Evolutionary conservation across 768 basidiomycete species (phyloP).

Genomic region (Asterophora lycoperdoides): DNA sequence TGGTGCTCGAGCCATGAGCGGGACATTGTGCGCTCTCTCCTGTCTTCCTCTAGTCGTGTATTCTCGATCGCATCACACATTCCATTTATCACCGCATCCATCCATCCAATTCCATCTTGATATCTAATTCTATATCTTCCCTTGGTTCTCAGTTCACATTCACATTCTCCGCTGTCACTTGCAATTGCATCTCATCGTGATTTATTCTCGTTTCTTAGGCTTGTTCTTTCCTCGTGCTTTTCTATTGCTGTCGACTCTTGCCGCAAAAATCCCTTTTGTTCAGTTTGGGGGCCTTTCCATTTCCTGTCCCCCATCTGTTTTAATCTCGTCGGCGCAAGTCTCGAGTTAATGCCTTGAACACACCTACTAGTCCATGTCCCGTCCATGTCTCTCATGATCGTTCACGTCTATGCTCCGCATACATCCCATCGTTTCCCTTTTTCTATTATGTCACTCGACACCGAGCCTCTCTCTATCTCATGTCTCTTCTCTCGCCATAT

Average conservation of each 20-base stretch:
- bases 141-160: slow-evolving; percentile 5
- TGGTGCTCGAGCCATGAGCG: slow-evolving; percentile 42
- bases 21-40: slow-evolving; percentile 16
- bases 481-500: slow-evolving; percentile 10
- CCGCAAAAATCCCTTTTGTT: slow-evolving; percentile 11
- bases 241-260: slow-evolving; percentile 35
- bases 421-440: slow-evolving; percentile 16
- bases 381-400: slow-evolving; percentile 14
- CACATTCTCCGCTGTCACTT: background rate
- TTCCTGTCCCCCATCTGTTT: slow-evolving; percentile 12
- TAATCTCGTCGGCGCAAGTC: slow-evolving; percentile 9
- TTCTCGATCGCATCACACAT: slow-evolving; percentile 14
- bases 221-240: slow-evolving; percentile 14
- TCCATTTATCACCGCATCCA: slow-evolving; percentile 10
- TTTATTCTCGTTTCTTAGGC: slow-evolving; percentile 6
- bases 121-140: slow-evolving; percentile 17
- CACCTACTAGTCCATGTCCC: slow-evolving; percentile 15
- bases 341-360: slow-evolving; percentile 11
- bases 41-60: slow-evolving; percentile 18
- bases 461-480: slow-evolving; percentile 8
- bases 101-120: slow-evolving; percentile 16
- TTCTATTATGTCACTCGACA: slow-evolving; percentile 3
- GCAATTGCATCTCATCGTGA: slow-evolving; percentile 20
- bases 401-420: slow-evolving; percentile 14
- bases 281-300: slow-evolving; percentile 12